phyloP scores from a whole-genome alignment of 2,329 filamentous ascomycete species.

The Lojkania enalia region DNA sequence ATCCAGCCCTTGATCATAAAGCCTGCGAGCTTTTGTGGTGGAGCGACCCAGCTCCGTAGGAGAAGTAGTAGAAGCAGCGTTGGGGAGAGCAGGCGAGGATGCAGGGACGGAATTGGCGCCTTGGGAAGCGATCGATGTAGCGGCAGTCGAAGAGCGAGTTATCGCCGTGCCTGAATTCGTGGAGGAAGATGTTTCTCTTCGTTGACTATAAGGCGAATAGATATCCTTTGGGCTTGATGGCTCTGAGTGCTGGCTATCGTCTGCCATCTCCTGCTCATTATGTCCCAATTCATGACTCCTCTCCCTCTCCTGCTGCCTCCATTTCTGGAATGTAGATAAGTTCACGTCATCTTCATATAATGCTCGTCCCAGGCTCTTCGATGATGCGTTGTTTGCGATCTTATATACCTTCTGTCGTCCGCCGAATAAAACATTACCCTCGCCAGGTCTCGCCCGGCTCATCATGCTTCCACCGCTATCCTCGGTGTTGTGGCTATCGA shows the following conservation, averaged over 20 bases:
- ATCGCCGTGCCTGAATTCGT: slow-evolving; percentile 73
- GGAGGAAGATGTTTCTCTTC: slow-evolving; percentile 82
- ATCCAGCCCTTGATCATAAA: slow-evolving; percentile 82
- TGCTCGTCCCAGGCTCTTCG: slow-evolving; percentile 56
- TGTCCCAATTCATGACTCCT: slow-evolving; percentile 20
- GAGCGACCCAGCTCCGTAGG: slow-evolving; percentile 60
- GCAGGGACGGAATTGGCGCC: slow-evolving; percentile 42
- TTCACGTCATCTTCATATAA: slow-evolving; percentile 88
- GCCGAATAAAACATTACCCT: slow-evolving; percentile 92
- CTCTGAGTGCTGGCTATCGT: slow-evolving; percentile 44
- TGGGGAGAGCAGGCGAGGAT: slow-evolving; percentile 33
- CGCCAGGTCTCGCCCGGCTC: slow-evolving; percentile 76
- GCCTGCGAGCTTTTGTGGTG: slow-evolving; percentile 69
- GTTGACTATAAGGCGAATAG: slow-evolving; percentile 68
- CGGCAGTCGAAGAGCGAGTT: slow-evolving; percentile 76
- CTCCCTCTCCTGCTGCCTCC: slow-evolving; percentile 62
- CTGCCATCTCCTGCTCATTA: slow-evolving; percentile 41
- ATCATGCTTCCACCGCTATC: slow-evolving; percentile 78
- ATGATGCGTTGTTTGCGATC: slow-evolving; percentile 60
- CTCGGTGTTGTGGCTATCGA: slow-evolving; percentile 65
- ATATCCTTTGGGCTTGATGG: slow-evolving; percentile 51
- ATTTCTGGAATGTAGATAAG: slow-evolving; percentile 79
- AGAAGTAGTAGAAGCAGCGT: slow-evolving; percentile 28
- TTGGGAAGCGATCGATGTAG: slow-evolving; percentile 85
- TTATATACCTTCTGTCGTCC: slow-evolving; percentile 95